phyloP scores from a whole-genome alignment of 106 monocot species.

The Dendrobium huoshanense region DNA sequence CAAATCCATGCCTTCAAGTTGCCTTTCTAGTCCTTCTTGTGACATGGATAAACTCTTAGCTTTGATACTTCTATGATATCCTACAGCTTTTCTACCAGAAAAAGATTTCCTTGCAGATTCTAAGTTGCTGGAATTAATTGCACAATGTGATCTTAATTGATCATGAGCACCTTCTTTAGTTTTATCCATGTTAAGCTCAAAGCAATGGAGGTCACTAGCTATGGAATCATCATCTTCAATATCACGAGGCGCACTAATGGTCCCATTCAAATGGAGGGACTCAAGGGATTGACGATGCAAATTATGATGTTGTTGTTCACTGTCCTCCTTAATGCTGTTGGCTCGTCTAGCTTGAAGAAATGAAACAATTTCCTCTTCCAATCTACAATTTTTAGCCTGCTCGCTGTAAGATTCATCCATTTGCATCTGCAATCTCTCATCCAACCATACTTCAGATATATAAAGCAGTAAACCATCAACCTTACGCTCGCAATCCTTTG shows the following conservation, averaged over 20 bases:
- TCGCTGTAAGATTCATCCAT: slow-evolving; percentile 18
- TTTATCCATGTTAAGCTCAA: slow-evolving; percentile 40
- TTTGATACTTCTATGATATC: slow-evolving; percentile 6
- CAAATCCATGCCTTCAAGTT: background rate
- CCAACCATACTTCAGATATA: slow-evolving; percentile 57
- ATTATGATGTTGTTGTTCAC: background rate
- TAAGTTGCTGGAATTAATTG: background rate
- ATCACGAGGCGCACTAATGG: slow-evolving; percentile 42
- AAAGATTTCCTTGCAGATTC: slow-evolving; percentile 14
- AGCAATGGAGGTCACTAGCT: slow-evolving; percentile 50
- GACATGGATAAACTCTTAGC: background rate
- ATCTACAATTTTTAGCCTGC: slow-evolving; percentile 16
- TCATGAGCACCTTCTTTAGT: background rate
- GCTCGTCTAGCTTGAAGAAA: slow-evolving; percentile 18
- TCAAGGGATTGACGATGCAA: slow-evolving; percentile 46
- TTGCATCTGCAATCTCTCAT: slow-evolving; percentile 47
- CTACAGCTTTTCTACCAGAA: slow-evolving; percentile 11
- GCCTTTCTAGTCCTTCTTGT: slow-evolving; percentile 2
- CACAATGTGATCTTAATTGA: background rate
- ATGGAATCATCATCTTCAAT: slow-evolving; percentile 55
- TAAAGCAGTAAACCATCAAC: slow-evolving; percentile 34
- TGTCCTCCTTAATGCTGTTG: slow-evolving; percentile 10
- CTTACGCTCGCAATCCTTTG: slow-evolving; percentile 9
- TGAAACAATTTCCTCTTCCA: slow-evolving; percentile 32
- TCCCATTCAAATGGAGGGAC: slow-evolving; percentile 47